Percentiles rank a stretch among this genome's conserved stretches.
phyloP scores from a whole-genome alignment of 1,139 yeast species.

The Zygosaccharomyces pseudobailii region DNA sequence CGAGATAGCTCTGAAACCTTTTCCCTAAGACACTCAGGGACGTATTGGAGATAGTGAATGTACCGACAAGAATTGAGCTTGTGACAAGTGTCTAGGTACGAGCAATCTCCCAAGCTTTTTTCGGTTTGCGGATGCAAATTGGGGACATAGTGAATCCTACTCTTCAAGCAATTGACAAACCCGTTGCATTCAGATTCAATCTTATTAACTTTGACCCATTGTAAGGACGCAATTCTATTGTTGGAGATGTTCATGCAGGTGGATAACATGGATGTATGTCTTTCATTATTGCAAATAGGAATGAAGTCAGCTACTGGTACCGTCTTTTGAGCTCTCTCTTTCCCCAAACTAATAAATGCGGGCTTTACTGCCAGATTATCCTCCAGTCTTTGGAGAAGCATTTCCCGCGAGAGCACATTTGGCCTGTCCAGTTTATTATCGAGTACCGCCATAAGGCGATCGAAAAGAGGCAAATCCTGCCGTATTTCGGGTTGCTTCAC shows the following conservation, averaged over 20 bases:
- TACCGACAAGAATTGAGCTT: conserved; percentile 76
- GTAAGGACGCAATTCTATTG: conserved; percentile 31
- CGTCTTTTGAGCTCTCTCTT: conserved; percentile 40
- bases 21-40: conserved; percentile 38
- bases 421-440: conserved; percentile 2
- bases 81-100: conserved; percentile 90
- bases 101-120: conserved; percentile 76
- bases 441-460: conserved; percentile 11
- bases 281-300: conserved; percentile 47
- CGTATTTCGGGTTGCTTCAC: not conserved
- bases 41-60: conserved; percentile 67
- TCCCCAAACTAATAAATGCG: conserved; percentile 35
- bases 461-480: conserved; percentile 6
- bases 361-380: conserved; percentile 21
- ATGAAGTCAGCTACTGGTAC: conserved; percentile 43
- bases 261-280: conserved; percentile 39
- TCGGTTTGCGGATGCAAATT: conserved; percentile 59
- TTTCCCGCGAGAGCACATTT: not conserved
- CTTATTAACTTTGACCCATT: conserved; percentile 21
- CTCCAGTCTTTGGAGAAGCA: conserved; percentile 15
- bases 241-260: conserved; percentile 23
- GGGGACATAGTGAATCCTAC: conserved; percentile 60
- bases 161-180: conserved; percentile 41
- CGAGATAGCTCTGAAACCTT: conserved; percentile 18
- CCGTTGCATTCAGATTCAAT: conserved; percentile 29